These are phyloP conservation scores for Vaccinium myrtillus DNA, from an alignment of 148 eudicot species.

Conservation along the genomic window DNA sequence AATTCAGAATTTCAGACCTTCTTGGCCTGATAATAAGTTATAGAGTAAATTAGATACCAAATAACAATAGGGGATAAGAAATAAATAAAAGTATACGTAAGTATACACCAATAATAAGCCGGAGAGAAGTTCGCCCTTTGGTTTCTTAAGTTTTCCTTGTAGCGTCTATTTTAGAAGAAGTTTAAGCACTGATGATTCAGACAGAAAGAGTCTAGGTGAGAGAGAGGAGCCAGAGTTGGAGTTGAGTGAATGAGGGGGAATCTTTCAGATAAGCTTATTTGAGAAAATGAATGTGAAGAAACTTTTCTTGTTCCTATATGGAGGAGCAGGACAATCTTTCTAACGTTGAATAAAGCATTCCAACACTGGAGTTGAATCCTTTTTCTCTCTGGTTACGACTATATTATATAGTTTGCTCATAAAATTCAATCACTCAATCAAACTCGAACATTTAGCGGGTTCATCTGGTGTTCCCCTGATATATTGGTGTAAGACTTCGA, in stretches of 20 bases:
- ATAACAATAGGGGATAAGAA: not conserved
- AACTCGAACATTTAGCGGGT: not conserved
- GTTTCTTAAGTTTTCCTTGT: not conserved
- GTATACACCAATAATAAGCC: not conserved
- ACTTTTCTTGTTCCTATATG: not conserved
- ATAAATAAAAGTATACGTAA: not conserved
- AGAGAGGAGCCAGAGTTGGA: not conserved
- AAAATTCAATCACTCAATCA: not conserved
- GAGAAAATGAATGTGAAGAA: not conserved
- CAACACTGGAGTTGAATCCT: not conserved
- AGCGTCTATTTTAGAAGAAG: not conserved
- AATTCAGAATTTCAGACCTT: not conserved
- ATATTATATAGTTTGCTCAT: not conserved
- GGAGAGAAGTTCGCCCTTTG: not conserved
- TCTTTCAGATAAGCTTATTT: not conserved
- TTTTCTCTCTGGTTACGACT: not conserved
- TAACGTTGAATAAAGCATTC: not conserved
- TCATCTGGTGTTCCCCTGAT: not conserved
- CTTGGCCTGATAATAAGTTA: not conserved
- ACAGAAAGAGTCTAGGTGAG: not conserved
- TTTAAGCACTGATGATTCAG: not conserved
- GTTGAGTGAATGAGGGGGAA: not conserved
- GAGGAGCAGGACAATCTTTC: not conserved
- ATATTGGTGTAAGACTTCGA: not conserved
- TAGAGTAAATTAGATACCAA: not conserved